Percentiles rank a stretch among this genome's conserved stretches.
Evolutionary conservation across 78 protist species (phyloP).

Genomic region (slime mould (Dictyostelium discoideum)): dicty_2.7 NC_007088.5:568501-569000

Average conservation of each 20-base stretch:
- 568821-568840: not conserved
- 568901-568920: not conserved
- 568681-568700: slow-evolving; percentile 2
- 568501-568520: no score
- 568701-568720: not conserved
- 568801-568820: not conserved
- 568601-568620: no score
- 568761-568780: not conserved
- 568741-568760: slow-evolving; percentile 1
- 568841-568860: slow-evolving; percentile 13
- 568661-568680: not conserved
- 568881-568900: not conserved
- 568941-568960: not conserved
- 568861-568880: slow-evolving; percentile 23
- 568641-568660: not conserved
- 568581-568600: not conserved
- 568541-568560: no score
- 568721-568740: not conserved
- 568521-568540: no score
- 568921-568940: not conserved
- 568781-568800: not conserved
- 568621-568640: no score
- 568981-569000: slow-evolving; percentile 31
- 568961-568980: slow-evolving; percentile 62
- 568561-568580: no score